Conservation (phyloP, 2,329 filamentous ascomycete species). For the Fusarium clavum region DNA sequence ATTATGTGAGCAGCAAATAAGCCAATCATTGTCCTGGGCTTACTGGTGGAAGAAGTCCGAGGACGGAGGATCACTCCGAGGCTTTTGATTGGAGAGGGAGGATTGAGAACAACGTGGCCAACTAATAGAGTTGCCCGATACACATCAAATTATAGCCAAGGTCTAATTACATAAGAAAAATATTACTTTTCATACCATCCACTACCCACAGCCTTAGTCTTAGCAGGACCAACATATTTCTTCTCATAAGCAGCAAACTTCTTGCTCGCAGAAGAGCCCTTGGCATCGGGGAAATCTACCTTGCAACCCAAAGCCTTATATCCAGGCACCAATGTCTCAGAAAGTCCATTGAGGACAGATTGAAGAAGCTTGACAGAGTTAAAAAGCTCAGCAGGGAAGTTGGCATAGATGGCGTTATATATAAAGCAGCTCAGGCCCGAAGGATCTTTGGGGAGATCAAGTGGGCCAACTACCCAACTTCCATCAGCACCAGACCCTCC, state of each 20-base stretch:
- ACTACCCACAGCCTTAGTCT: constrained; percentile 20
- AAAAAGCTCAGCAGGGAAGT: constrained; percentile 24
- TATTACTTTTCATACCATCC: constrained; percentile 13
- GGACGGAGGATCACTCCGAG: neutral
- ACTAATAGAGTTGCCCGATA: no score
- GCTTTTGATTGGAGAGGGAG: neutral
- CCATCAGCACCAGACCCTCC: constrained; percentile 23
- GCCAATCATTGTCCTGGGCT: neutral
- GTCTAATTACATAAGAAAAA: neutral
- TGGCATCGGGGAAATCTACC: constrained; percentile 22
- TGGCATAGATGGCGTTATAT: constrained; percentile 25
- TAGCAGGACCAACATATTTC: constrained; percentile 23
- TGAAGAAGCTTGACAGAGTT: constrained; percentile 13
- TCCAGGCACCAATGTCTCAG: constrained; percentile 1
- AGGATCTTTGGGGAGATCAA: constrained; percentile 1
- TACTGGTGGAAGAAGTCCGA: no score
- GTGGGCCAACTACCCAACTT: constrained; percentile 16
- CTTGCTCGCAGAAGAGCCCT: constrained; percentile 12
- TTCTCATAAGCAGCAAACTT: constrained; percentile 19
- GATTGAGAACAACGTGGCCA: no score
- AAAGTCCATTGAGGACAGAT: constrained; percentile 12
- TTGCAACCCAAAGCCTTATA: constrained; percentile 27
- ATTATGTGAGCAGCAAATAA: neutral
- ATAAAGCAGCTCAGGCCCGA: constrained; percentile 24
- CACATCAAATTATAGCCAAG: no score